Percentiles rank a stretch among this genome's conserved stretches.
phyloP scores from a whole-genome alignment of 306 rosid species.

The Vicia villosa region DNA sequence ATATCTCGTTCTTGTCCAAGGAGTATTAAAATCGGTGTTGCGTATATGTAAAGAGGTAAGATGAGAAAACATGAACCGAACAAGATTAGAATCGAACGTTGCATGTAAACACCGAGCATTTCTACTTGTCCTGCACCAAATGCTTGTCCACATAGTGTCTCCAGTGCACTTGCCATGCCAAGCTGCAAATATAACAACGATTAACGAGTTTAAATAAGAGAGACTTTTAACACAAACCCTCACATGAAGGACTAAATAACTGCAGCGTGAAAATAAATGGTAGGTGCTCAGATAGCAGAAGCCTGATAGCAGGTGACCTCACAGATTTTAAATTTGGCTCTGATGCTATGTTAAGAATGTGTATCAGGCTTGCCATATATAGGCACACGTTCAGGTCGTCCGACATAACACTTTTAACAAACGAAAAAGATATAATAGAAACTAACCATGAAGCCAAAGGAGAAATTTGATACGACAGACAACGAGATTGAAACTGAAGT shows the following conservation, averaged over 20 bases:
- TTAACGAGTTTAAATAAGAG: too few relatives aligned
- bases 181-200: slow-evolving; percentile 54
- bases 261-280: too few relatives aligned
- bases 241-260: too few relatives aligned
- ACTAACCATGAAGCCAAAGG: slow-evolving; percentile 91
- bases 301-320: too few relatives aligned
- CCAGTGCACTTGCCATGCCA: slow-evolving; percentile 97
- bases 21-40: slow-evolving; percentile 66
- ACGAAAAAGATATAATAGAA: slow-evolving; percentile 1
- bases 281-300: too few relatives aligned
- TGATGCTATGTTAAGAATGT: too few relatives aligned
- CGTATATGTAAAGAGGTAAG: slow-evolving; percentile 68
- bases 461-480: slow-evolving; percentile 75
- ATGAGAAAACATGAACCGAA: slow-evolving; percentile 54
- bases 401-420: too few relatives aligned
- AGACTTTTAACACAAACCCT: too few relatives aligned
- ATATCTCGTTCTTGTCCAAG: slow-evolving; percentile 75
- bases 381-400: too few relatives aligned
- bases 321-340: too few relatives aligned
- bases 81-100: slow-evolving; percentile 83
- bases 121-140: slow-evolving; percentile 94
- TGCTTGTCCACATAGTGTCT: slow-evolving; percentile 96
- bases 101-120: slow-evolving; percentile 94
- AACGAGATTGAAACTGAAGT: slow-evolving; percentile 78
- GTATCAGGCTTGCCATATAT: too few relatives aligned